A percentile compares a stretch with the other conserved stretches of the same genome.
These are phyloP conservation scores for Beauveria sp. DNA, from an alignment of 2,329 filamentous ascomycete genomes.

Conservation along the genomic window DNA sequence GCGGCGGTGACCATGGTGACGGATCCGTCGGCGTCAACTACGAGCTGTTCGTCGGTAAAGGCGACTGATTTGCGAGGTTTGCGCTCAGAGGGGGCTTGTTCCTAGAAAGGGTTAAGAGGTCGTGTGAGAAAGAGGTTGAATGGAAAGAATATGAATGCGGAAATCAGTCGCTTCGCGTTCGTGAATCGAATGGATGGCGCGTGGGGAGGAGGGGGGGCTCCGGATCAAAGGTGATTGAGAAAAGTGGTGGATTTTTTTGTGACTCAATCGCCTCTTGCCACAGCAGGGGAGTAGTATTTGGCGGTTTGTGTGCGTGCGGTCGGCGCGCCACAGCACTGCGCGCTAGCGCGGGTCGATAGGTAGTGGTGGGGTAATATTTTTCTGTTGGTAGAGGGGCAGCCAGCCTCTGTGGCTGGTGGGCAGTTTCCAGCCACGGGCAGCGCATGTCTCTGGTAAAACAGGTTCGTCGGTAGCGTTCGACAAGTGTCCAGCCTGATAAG, in stretches of 20 bases:
- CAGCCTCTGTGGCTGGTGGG: too few species aligned
- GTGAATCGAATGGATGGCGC: background rate
- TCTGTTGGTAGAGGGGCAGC: background rate
- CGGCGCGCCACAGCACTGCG: background rate
- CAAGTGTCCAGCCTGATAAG: too few species aligned
- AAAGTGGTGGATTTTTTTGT: conserved; percentile 9
- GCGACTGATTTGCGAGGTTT: conserved; percentile 89
- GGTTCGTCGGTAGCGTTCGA: too few species aligned
- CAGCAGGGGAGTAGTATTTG: too few species aligned
- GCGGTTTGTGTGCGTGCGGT: background rate
- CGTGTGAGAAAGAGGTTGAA: conserved; percentile 3
- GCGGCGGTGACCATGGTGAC: conserved; percentile 69
- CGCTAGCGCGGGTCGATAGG: background rate
- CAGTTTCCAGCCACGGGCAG: too few species aligned
- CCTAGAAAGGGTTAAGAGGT: background rate
- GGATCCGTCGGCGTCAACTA: conserved; percentile 84
- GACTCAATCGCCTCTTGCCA: conserved; percentile 3
- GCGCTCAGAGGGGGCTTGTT: conserved; percentile 35
- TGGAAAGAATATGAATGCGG: background rate
- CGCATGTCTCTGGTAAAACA: too few species aligned
- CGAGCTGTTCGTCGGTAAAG: conserved; percentile 79
- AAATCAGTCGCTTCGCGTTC: background rate
- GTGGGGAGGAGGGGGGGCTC: background rate
- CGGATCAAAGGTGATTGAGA: background rate
- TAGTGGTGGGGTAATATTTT: conserved; percentile 2